Evolutionary conservation across 768 basidiomycete genomes (phyloP).

Genomic region (Udeniomyces megalosporus): DNA sequence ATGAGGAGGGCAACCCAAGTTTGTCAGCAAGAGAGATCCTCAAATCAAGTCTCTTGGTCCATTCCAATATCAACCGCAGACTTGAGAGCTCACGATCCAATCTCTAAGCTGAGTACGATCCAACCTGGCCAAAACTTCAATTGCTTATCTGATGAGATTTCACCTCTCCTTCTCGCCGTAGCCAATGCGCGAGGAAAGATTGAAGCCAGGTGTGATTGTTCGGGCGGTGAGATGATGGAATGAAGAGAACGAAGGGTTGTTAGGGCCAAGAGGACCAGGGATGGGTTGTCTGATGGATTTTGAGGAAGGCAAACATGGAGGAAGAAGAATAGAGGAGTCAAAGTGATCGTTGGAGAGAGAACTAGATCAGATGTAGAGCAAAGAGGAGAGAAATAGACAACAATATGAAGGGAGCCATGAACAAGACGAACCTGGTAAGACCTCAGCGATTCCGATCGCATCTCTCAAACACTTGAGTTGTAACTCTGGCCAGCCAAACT

Average conservation of each 20-base stretch:
- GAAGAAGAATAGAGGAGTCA: neutral
- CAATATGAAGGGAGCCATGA: neutral
- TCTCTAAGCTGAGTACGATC: constrained; percentile 59
- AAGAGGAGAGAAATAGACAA: too few relatives aligned
- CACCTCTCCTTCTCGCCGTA: constrained; percentile 62
- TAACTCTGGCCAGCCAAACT: constrained; percentile 82
- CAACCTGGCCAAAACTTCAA: constrained; percentile 64
- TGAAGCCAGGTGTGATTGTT: constrained; percentile 64
- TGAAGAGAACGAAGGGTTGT: constrained; percentile 65
- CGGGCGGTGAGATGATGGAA: constrained; percentile 48
- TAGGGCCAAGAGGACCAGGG: constrained; percentile 77
- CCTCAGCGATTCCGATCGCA: constrained; percentile 76
- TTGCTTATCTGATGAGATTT: constrained; percentile 34
- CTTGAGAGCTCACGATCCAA: constrained; percentile 47
- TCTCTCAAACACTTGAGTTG: constrained; percentile 89
- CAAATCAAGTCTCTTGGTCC: too few relatives aligned
- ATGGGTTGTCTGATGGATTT: constrained; percentile 48
- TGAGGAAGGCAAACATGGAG: neutral
- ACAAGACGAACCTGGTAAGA: constrained; percentile 55
- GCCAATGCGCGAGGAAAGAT: constrained; percentile 56
- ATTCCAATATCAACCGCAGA: neutral
- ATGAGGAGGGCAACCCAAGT: too few relatives aligned
- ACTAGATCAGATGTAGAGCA: too few relatives aligned
- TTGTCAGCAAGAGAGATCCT: too few relatives aligned
- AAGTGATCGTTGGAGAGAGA: too few relatives aligned